These are phyloP conservation scores for Verbascum thapsus DNA, from an alignment of 257 asterid genomes.

Conservation along the genomic window DNA sequence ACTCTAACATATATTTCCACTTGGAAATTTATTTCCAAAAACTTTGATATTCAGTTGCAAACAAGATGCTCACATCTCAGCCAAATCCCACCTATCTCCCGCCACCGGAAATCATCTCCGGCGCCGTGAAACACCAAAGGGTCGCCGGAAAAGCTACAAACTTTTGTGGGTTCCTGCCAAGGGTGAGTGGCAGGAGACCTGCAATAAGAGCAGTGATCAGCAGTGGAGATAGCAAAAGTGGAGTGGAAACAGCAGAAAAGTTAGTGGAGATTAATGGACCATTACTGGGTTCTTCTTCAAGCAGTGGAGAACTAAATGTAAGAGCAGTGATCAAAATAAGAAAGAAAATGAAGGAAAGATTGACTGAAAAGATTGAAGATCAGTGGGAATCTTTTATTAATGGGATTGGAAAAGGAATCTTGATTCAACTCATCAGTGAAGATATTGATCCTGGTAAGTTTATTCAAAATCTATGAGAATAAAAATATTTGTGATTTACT, in stretches of 20 bases:
- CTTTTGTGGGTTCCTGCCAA: slow-evolving; percentile 35
- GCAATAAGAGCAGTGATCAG: slow-evolving; percentile 65
- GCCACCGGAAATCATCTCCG: slow-evolving; percentile 37
- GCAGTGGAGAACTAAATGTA: slow-evolving; percentile 47
- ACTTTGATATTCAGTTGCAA: slow-evolving; percentile 12
- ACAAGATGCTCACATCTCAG: slow-evolving; percentile 60
- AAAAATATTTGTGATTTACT: not conserved
- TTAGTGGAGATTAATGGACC: slow-evolving; percentile 40
- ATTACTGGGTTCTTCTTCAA: slow-evolving; percentile 26
- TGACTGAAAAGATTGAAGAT: slow-evolving; percentile 69
- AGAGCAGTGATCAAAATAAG: slow-evolving; percentile 77
- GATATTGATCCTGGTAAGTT: slow-evolving; percentile 73
- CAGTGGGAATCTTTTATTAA: slow-evolving; percentile 74
- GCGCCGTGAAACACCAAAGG: slow-evolving; percentile 29
- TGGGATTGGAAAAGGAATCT: slow-evolving; percentile 87
- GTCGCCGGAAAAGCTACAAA: slow-evolving; percentile 23
- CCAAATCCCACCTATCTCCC: slow-evolving; percentile 51
- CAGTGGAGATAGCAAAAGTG: slow-evolving; percentile 64
- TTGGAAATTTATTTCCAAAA: slow-evolving; percentile 1
- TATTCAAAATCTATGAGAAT: not conserved
- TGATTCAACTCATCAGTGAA: slow-evolving; percentile 73
- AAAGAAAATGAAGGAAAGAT: slow-evolving; percentile 77
- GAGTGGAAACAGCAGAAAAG: slow-evolving; percentile 48
- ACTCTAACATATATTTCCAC: slow-evolving; percentile 8
- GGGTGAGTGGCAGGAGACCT: slow-evolving; percentile 1